Evolutionary conservation across 306 rosid species (phyloP).

Genomic region (Sechiopsis laciniata): DNA sequence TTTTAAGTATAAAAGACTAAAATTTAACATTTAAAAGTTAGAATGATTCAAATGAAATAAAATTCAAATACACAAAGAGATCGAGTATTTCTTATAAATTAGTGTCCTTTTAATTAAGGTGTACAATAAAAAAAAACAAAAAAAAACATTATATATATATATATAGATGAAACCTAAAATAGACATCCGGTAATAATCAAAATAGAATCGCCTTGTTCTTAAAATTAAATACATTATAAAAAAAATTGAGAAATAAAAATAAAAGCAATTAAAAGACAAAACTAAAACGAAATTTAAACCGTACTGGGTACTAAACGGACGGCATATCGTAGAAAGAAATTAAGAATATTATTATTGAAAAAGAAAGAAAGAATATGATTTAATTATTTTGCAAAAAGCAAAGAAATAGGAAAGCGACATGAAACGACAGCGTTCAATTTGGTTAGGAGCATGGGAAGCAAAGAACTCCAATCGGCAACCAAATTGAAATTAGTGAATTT

Average conservation of each 20-base stretch:
- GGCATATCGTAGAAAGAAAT: neutral
- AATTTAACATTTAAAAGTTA: too few species aligned
- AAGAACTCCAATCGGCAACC: neutral
- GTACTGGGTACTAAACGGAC: neutral
- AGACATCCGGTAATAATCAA: too few species aligned
- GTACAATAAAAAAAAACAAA: too few species aligned
- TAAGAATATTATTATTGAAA: neutral
- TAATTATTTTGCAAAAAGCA: neutral
- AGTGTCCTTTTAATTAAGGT: too few species aligned
- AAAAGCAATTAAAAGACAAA: neutral
- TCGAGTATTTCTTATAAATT: too few species aligned
- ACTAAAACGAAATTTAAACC: neutral
- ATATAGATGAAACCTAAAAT: too few species aligned
- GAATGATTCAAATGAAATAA: too few species aligned
- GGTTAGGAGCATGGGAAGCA: slow-evolving; percentile 15
- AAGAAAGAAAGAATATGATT: neutral
- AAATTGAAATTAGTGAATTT: neutral
- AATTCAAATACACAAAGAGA: too few species aligned
- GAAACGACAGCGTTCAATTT: slow-evolving; percentile 15
- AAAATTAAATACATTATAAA: too few species aligned
- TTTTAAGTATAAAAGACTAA: too few species aligned
- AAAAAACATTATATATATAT: too few species aligned
- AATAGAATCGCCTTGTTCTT: too few species aligned
- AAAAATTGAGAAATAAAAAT: neutral
- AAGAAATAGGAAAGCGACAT: slow-evolving; percentile 3